phyloP scores from a whole-genome alignment of 306 rosid genomes.

The Geum urbanum region DNA sequence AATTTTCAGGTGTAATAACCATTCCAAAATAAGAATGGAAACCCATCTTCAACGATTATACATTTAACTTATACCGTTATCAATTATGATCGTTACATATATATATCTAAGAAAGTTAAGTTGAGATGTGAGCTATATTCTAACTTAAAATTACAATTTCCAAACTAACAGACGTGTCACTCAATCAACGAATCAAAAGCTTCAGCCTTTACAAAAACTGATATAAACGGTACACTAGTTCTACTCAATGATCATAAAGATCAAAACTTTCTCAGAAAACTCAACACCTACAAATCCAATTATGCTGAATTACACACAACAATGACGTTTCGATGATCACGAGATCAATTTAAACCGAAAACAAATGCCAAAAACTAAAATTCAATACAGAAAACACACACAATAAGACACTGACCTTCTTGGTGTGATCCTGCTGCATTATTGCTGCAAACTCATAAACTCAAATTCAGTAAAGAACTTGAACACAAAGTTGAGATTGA shows the following conservation, averaged over 20 bases:
- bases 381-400: neutral
- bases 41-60: neutral
- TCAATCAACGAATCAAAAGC: slow-evolving; percentile 11
- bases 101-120: neutral
- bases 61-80: slow-evolving; percentile 1
- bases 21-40: slow-evolving; percentile 27
- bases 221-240: neutral
- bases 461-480: slow-evolving; percentile 20
- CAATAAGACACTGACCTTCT: slow-evolving; percentile 49
- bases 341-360: too few relatives aligned
- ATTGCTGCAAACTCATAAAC: slow-evolving; percentile 31
- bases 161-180: slow-evolving; percentile 17
- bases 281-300: neutral
- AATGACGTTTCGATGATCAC: neutral
- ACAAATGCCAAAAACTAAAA: too few relatives aligned
- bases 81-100: slow-evolving; percentile 23
- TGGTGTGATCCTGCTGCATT: slow-evolving; percentile 79
- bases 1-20: slow-evolving; percentile 21
- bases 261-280: neutral
- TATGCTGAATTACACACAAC: neutral
- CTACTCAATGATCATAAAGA: slow-evolving; percentile 14
- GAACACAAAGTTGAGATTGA: slow-evolving; percentile 10
- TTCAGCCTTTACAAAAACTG: neutral
- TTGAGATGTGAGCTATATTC: too few relatives aligned
- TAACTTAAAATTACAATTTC: too few relatives aligned